Evolutionary conservation across 305 asterid genomes (phyloP).

Genomic region (Fraxinus paxiana): DNA sequence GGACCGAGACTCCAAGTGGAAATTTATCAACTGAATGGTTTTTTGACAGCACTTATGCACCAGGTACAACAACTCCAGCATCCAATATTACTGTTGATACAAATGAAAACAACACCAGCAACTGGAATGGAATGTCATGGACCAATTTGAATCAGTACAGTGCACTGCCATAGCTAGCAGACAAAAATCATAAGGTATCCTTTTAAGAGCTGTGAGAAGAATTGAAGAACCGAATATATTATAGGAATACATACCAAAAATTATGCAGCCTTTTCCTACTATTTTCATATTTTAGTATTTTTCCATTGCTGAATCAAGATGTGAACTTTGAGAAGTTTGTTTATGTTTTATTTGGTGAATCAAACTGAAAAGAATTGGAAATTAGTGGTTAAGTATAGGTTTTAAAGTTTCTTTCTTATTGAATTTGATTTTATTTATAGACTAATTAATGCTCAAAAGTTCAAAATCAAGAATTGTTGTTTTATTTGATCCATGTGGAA

Average conservation of each 20-base stretch:
- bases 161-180: neutral
- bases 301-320: neutral
- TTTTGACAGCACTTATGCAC: constrained; percentile 32
- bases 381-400: neutral
- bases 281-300: neutral
- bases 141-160: constrained; percentile 1
- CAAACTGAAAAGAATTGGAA: neutral
- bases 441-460: neutral
- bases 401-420: neutral
- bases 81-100: neutral
- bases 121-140: neutral
- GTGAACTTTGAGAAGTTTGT: neutral
- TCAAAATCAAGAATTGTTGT: neutral
- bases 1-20: constrained; percentile 16
- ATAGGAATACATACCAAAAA: neutral
- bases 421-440: neutral
- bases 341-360: neutral
- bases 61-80: constrained; percentile 17
- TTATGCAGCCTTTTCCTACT: neutral
- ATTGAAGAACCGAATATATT: neutral
- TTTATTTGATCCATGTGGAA: neutral
- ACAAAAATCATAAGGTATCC: neutral
- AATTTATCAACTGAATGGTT: constrained; percentile 54
- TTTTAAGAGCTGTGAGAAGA: neutral
- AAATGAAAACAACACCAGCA: neutral